These are phyloP conservation scores for Moricandia arvensis DNA, from an alignment of 345 rosid species.

Conservation along the genomic window DNA sequence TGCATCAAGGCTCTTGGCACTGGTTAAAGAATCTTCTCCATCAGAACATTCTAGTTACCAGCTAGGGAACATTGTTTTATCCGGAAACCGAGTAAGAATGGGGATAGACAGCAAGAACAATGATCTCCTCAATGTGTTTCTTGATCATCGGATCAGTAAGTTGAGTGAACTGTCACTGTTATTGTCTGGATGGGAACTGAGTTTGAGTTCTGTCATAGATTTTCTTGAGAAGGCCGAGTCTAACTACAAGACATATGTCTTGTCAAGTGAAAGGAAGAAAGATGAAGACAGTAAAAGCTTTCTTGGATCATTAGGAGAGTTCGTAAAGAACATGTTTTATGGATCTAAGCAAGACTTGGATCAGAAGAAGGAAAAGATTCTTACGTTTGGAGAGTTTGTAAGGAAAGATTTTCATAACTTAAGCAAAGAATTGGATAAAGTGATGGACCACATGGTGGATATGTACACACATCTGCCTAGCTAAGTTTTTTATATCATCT, in stretches of 20 bases:
- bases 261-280: neutral
- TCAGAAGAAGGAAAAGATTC: slow-evolving; percentile 17
- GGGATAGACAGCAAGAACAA: slow-evolving; percentile 22
- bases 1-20: slow-evolving; percentile 28
- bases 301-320: slow-evolving; percentile 9
- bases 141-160: slow-evolving; percentile 38
- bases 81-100: slow-evolving; percentile 38
- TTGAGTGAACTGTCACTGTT: slow-evolving; percentile 3
- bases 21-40: slow-evolving; percentile 1
- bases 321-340: slow-evolving; percentile 9
- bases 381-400: slow-evolving; percentile 23
- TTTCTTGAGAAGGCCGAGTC: slow-evolving; percentile 20
- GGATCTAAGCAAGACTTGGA: neutral
- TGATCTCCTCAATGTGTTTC: slow-evolving; percentile 34
- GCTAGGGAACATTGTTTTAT: slow-evolving; percentile 37
- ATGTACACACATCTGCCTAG: slow-evolving; percentile 40
- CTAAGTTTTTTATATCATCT: slow-evolving; percentile 15
- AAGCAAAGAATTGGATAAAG: slow-evolving; percentile 10
- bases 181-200: slow-evolving; percentile 27
- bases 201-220: slow-evolving; percentile 25
- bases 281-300: neutral
- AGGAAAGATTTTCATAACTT: neutral
- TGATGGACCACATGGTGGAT: slow-evolving; percentile 10
- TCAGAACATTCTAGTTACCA: slow-evolving; percentile 26
- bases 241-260: slow-evolving; percentile 9